These are phyloP conservation scores for Ricinus communis DNA, from an alignment of 345 rosid genomes.

Conservation along the genomic window DNA sequence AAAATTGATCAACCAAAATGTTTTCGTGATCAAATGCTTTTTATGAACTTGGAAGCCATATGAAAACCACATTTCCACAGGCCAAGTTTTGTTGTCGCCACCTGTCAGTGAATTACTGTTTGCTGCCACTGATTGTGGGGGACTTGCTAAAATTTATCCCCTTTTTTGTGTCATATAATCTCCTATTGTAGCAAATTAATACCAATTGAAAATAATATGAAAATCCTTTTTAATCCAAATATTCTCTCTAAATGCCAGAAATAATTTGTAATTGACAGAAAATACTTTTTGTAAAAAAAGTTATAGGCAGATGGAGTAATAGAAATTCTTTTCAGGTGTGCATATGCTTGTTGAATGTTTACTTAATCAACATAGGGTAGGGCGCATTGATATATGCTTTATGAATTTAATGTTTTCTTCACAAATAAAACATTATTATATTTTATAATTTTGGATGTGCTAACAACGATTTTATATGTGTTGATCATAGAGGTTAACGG, in stretches of 20 bases:
- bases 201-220: neutral
- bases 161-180: neutral
- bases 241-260: no score
- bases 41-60: no score
- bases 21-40: no score
- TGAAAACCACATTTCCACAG: no score
- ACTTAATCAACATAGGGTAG: neutral
- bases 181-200: neutral
- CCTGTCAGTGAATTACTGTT: no score
- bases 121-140: no score
- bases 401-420: neutral
- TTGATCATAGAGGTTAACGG: slow-evolving; percentile 21
- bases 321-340: neutral
- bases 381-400: neutral
- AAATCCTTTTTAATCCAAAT: no score
- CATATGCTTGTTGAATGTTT: neutral
- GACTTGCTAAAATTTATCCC: no score
- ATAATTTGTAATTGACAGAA: no score
- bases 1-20: no score
- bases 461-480: slow-evolving; percentile 1
- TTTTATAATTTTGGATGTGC: neutral
- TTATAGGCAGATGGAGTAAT: neutral
- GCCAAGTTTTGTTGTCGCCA: no score
- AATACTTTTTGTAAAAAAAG: no score
- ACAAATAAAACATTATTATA: neutral